Base-by-base conservation (phyloP, 2,329 filamentous ascomycete genomes). In the Gyromitra esculenta region DNA sequence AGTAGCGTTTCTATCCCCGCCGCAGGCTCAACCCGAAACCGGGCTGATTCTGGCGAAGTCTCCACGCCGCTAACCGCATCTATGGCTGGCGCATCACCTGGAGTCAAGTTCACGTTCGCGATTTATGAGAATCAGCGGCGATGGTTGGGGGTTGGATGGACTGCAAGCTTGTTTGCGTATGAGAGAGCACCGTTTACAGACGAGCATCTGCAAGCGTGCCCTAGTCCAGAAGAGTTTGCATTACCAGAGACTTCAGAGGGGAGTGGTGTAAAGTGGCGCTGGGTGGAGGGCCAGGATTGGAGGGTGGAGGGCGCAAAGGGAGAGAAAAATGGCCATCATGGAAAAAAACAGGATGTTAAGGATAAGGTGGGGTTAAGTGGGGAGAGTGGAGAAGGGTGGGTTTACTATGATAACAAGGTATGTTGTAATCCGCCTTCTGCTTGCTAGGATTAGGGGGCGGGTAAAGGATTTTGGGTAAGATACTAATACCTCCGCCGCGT, bases 391-490 rank as follows among this genome's bases (percentile, higher is more conserved):
- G 90, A 91, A 80, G 96, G 94, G 0, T 99, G 96, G 96, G 93
- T 97, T 48, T 99, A 96, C 83, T 99, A 97, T 82, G 96, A 99
- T 82, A 98, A 95, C 83, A 97, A 97, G 90, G 93, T 93, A 85
- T 77, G 85, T 80, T 63, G 57, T 18, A 31, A 31, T 31, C 25
- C 4, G 25, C 25, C 25, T 31, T 31, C 7, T 41, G 7, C 15
- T 41, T n/a, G 6, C 2, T 43, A 18, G 18, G n/a, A n/a, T 11
- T 21, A 9, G 15, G 3, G 15, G 13, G 37, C 8, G 7, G 57
- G 57, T 18, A 56, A 4, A 31, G 25, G 4, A 31, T 31, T 31
- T 31, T 31, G 3, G 39, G 15, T 71, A 31, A 21, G 43, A 21
- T 73, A 62, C 50, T 64, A 35, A 75, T 63, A 25, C 31, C 37